Conservation (phyloP, 176 grass and related monocot genomes). For the Zea luxurians region DNA sequence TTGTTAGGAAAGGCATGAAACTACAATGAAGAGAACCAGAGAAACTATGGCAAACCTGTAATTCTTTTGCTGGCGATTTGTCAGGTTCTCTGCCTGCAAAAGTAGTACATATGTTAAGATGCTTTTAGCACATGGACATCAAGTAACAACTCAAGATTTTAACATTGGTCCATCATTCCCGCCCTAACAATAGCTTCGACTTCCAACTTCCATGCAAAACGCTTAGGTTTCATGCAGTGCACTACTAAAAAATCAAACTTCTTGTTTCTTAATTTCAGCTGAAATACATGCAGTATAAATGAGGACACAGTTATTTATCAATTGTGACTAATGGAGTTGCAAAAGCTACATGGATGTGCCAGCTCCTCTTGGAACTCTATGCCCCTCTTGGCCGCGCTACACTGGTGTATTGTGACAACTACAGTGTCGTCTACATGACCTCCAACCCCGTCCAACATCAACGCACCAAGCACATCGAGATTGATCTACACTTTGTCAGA, state of each 20-base stretch:
- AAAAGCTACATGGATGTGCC: too few relatives aligned
- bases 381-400: too few relatives aligned
- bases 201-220: slow-evolving; percentile 2
- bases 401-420: too few relatives aligned
- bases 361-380: too few relatives aligned
- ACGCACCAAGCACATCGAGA: too few relatives aligned
- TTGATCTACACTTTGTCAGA: too few relatives aligned
- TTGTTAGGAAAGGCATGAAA: slow-evolving; percentile 11
- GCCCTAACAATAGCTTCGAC: not conserved
- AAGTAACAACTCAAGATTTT: slow-evolving; percentile 17
- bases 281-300: not conserved
- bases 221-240: not conserved
- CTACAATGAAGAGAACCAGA: slow-evolving; percentile 10
- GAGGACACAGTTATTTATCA: not conserved
- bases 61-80: slow-evolving; percentile 34
- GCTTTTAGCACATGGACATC: slow-evolving; percentile 24
- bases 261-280: not conserved
- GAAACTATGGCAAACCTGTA: slow-evolving; percentile 36
- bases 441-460: too few relatives aligned
- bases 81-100: slow-evolving; percentile 32
- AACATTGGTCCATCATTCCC: not conserved
- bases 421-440: too few relatives aligned
- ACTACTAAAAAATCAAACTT: not conserved
- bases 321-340: not conserved
- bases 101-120: slow-evolving; percentile 1